Evolutionary conservation across 495 filamentous ascomycete genomes (phyloP).

Genomic region (Acidomyces sp.): DNA sequence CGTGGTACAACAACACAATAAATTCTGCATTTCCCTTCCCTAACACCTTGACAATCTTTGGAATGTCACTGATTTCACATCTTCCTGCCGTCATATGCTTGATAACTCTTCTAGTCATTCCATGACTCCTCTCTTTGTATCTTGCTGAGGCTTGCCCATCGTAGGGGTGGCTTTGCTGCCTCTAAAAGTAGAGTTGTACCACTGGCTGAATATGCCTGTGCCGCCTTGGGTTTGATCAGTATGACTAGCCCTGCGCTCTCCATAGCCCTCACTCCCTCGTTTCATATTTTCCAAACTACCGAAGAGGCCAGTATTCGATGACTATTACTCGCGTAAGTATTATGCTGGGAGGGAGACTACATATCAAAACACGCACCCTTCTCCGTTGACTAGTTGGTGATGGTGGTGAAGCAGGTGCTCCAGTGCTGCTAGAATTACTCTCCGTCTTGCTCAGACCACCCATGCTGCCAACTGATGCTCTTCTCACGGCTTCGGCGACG

Average conservation of each 20-base stretch:
- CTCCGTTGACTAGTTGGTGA: conserved; percentile 4
- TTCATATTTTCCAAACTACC: conserved; percentile 12
- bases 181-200: conserved; percentile 18
- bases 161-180: too few relatives aligned
- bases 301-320: conserved; percentile 12
- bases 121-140: too few relatives aligned
- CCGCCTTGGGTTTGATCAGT: conserved; percentile 1
- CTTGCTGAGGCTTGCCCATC: too few relatives aligned
- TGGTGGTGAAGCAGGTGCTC: neutral
- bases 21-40: too few relatives aligned
- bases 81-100: too few relatives aligned
- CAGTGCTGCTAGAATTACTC: conserved; percentile 7
- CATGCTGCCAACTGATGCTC: conserved; percentile 7
- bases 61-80: too few relatives aligned
- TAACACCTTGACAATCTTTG: too few relatives aligned
- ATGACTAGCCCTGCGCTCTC: conserved; percentile 14
- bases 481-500: conserved; percentile 6
- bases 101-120: too few relatives aligned
- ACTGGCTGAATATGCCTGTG: conserved; percentile 10
- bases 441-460: conserved; percentile 12
- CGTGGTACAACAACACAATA: too few relatives aligned
- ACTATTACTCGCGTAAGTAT: too few relatives aligned
- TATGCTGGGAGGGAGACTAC: too few relatives aligned
- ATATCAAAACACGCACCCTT: conserved; percentile 6
- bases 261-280: conserved; percentile 18